Percentiles rank a stretch among this genome's conserved stretches.
These are phyloP conservation scores for Ceratobasidium sp. DNA, from an alignment of 1,284 basidiomycete species.

Conservation along the genomic window DNA sequence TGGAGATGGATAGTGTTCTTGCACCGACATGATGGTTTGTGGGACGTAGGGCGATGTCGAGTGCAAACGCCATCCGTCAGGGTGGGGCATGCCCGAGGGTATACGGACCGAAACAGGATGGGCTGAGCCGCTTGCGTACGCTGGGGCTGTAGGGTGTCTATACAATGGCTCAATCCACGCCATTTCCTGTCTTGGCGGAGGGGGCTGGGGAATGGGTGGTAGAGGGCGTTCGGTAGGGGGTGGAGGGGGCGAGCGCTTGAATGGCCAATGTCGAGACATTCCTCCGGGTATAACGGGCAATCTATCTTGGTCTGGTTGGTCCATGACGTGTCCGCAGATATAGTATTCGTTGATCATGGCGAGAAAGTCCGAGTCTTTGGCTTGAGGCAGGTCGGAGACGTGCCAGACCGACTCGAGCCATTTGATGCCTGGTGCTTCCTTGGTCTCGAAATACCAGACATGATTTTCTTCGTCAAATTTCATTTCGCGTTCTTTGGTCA, in stretches of 20 bases:
- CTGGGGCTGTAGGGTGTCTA: constrained; percentile 2
- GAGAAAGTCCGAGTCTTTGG: constrained; percentile 11
- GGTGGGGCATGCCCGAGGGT: constrained; percentile 1
- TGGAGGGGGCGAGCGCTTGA: constrained; percentile 5
- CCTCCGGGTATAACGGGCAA: constrained; percentile 12
- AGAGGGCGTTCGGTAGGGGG: neutral
- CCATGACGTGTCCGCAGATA: constrained; percentile 22
- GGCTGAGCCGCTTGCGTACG: constrained; percentile 29
- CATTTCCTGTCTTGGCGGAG: neutral
- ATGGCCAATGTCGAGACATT: neutral
- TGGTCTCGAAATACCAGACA: constrained; percentile 29
- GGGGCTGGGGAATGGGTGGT: neutral
- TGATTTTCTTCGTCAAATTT: constrained; percentile 27
- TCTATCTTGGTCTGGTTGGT: constrained; percentile 17
- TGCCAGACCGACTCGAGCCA: constrained; percentile 34
- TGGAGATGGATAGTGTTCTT: neutral
- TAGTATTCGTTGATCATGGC: constrained; percentile 33
- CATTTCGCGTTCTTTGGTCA: constrained; percentile 21
- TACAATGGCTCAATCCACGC: constrained; percentile 23
- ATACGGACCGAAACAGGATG: constrained; percentile 15
- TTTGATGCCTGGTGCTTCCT: constrained; percentile 25
- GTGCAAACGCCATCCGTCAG: constrained; percentile 16
- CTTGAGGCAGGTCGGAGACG: constrained; percentile 23
- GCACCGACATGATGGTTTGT: neutral
- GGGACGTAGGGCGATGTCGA: constrained; percentile 9